Evolutionary conservation across 176 grass and related monocot species (phyloP), one percentile per base, ranked within the genome.

Genomic region (Triticum urartu): DNA sequence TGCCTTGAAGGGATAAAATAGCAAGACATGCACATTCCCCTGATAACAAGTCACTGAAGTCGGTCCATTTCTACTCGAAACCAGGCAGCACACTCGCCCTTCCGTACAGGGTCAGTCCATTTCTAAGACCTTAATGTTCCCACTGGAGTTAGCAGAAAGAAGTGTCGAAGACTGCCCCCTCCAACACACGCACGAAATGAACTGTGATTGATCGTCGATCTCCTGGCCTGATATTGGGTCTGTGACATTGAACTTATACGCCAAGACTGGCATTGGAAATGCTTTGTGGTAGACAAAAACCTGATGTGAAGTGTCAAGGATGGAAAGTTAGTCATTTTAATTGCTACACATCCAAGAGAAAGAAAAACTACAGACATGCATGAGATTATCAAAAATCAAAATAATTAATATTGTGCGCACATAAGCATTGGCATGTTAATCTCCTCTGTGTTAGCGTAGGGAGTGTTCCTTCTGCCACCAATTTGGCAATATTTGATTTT

Each of bases 121-220:
- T 85, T 99, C 94, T 88, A 99, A 87, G 68, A 99, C 78, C 81
- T 94, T 96, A 80, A 99, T 92, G 67, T 94, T 96, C 24, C 97
- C 97, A 20, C 91, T 94, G 33, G 97, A 99, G 86, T 95, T 99
- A 56, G 92, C 97, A 52, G 89, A 95, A 81, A 99, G 93, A 72
- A 99, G 90, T 30, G 82, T 96, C 14, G 93, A 87, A 50, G 94
- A 94, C 62, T 93, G 86, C 66, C 92, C 97, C 63, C 90, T 88
- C 97, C 97, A 99, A 43, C 94, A 99, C 64, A 99, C 92, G 30
- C 90, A 96, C 35, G 97, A 99, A 85, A 99, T 92, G 87, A 96
- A 99, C 68, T 99, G 97, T 34, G 94, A 78, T 6, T 86, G 80
- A 65, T 96, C 92, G 22, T 96, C 97, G 5, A 99, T 86, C 75